Percentiles rank a stretch among this genome's conserved stretches.
Evolutionary conservation across 2,329 filamentous ascomycete genomes (phyloP).

Genomic region (Orbilia oligospora): DNA sequence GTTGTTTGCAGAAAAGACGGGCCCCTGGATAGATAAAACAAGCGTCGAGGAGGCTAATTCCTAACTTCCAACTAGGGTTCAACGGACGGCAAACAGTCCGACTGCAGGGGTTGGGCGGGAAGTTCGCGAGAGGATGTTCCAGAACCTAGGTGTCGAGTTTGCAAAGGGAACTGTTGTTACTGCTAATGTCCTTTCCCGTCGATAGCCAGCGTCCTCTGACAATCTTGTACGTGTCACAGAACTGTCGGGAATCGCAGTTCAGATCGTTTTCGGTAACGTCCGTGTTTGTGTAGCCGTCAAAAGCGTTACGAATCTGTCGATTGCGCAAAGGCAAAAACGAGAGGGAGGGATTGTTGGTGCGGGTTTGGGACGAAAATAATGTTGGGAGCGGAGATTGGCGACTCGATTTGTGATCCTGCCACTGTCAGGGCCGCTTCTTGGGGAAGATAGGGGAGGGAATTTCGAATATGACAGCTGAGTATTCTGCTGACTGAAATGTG

Average conservation of each 20-base stretch:
- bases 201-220: conserved; percentile 50
- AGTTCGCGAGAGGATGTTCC: conserved; percentile 52
- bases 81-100: conserved; percentile 40
- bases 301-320: conserved; percentile 59
- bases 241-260: conserved; percentile 59
- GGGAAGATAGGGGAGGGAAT: conserved; percentile 21
- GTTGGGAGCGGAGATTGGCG: conserved; percentile 61
- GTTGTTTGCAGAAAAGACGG: conserved; percentile 46
- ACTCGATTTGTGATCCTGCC: conserved; percentile 61
- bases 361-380: conserved; percentile 33
- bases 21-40: conserved; percentile 53
- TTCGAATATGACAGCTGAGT: conserved; percentile 29
- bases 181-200: conserved; percentile 56
- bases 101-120: conserved; percentile 32
- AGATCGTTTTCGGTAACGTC: conserved; percentile 61
- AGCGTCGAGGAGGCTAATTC: conserved; percentile 41
- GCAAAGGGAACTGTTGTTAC: conserved; percentile 33
- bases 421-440: conserved; percentile 46
- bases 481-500: conserved; percentile 1
- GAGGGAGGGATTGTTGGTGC: conserved; percentile 25
- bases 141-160: conserved; percentile 55
- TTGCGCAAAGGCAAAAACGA: conserved; percentile 54
- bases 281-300: conserved; percentile 60
- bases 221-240: conserved; percentile 59
- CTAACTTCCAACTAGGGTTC: conserved; percentile 29